phyloP scores from a whole-genome alignment of 768 basidiomycete species.

The Boletus coccyginus region DNA sequence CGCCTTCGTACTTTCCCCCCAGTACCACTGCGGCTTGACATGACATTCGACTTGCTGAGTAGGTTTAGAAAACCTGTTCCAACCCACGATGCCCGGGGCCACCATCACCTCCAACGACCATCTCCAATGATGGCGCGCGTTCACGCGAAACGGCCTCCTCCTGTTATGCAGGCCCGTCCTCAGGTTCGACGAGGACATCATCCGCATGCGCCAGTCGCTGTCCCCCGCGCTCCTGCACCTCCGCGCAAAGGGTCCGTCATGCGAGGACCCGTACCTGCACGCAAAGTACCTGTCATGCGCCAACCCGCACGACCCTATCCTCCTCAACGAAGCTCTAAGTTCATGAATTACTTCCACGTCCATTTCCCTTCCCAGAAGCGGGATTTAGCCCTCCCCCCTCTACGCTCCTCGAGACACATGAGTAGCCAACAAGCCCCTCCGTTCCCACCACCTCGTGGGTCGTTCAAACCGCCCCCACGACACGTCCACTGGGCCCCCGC shows the following conservation, averaged over 20 bases:
- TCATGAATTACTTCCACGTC: constrained; percentile 23
- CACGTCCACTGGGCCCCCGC: constrained; percentile 31
- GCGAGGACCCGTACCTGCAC: constrained; percentile 10
- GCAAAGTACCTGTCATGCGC: constrained; percentile 15
- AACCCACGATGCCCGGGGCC: constrained; percentile 15
- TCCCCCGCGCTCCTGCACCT: constrained; percentile 9
- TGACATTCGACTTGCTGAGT: constrained; percentile 28
- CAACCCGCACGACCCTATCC: constrained; percentile 8
- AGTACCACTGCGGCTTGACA: constrained; percentile 9
- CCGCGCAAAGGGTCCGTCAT: constrained; percentile 16
- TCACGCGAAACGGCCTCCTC: constrained; percentile 19
- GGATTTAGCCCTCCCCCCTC: constrained; percentile 6
- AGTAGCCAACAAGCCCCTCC: constrained; percentile 13
- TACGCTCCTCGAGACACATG: constrained; percentile 6
- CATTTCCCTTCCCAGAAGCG: constrained; percentile 25
- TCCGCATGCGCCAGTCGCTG: neutral
- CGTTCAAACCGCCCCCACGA: constrained; percentile 11
- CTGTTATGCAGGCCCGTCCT: constrained; percentile 15
- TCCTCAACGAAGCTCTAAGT: constrained; percentile 12
- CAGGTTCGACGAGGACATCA: constrained; percentile 21
- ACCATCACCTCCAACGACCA: constrained; percentile 13
- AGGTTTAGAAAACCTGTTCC: constrained; percentile 21
- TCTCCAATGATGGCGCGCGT: constrained; percentile 13
- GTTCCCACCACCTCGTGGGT: constrained; percentile 23
- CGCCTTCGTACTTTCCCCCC: constrained; percentile 12